Evolutionary conservation across 2,329 filamentous ascomycete genomes (phyloP).

Genomic region (Ustulina deusta): DNA sequence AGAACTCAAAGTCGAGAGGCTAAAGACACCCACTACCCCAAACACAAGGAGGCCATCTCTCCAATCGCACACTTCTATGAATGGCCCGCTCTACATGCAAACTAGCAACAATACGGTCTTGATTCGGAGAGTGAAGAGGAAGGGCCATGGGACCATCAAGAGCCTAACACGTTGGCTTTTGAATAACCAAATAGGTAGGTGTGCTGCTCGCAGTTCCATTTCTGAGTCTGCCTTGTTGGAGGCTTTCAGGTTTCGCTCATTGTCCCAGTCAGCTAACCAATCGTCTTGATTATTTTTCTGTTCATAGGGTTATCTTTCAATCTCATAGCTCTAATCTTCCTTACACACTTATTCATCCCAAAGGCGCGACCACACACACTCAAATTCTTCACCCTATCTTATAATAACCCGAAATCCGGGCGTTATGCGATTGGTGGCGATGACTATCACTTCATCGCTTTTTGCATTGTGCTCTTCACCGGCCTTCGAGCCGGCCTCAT

Average conservation of each 20-base stretch:
- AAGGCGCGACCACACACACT: constrained; percentile 81
- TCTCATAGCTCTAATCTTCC: constrained; percentile 82
- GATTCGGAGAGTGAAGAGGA: constrained; percentile 69
- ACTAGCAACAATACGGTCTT: constrained; percentile 65
- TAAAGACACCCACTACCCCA: constrained; percentile 44
- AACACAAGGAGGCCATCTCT: constrained; percentile 49
- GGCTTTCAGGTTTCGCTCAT: not conserved
- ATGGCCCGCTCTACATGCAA: constrained; percentile 70
- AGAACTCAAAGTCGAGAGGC: constrained; percentile 45
- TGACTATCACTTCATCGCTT: constrained; percentile 81
- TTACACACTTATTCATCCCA: constrained; percentile 86
- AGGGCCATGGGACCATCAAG: constrained; percentile 71
- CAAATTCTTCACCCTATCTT: constrained; percentile 89
- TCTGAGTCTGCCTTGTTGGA: not conserved
- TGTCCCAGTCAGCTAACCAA: constrained; percentile 37
- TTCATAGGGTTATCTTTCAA: constrained; percentile 82
- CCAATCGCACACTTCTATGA: constrained; percentile 58
- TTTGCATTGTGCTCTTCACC: constrained; percentile 87
- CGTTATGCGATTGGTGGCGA: constrained; percentile 82
- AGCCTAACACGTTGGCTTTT: constrained; percentile 76
- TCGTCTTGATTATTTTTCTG: constrained; percentile 7
- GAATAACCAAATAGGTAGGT: constrained; percentile 81
- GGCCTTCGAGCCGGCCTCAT: constrained; percentile 85
- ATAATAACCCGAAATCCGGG: constrained; percentile 77
- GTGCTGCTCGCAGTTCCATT: not conserved